Evolutionary conservation across 2,329 filamentous ascomycete species (phyloP).

Genomic region (Aspergillus latus): DNA sequence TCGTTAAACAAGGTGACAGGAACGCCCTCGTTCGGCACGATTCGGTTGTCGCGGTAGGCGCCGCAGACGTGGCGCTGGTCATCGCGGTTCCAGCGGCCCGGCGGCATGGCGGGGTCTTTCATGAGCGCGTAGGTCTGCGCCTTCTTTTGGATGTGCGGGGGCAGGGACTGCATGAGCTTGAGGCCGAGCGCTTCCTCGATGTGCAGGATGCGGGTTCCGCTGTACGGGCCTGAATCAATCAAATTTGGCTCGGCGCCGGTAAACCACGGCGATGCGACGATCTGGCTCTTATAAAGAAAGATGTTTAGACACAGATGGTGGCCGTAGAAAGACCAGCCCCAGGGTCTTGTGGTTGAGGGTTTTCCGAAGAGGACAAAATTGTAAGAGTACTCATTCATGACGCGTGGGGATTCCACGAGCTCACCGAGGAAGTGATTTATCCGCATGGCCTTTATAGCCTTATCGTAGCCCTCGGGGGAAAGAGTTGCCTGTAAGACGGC

Average conservation of each 20-base stretch:
- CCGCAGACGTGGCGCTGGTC: constrained; percentile 66
- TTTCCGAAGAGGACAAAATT: background rate
- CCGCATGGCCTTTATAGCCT: constrained; percentile 68
- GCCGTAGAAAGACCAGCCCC: background rate
- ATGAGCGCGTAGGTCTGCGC: background rate
- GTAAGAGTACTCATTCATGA: background rate
- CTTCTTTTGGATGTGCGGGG: background rate
- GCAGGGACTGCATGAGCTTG: constrained; percentile 2
- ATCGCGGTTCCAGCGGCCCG: constrained; percentile 1
- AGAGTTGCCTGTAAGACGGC: constrained; percentile 59
- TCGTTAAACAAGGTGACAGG: constrained; percentile 47
- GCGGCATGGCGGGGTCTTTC: background rate
- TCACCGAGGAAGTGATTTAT: constrained; percentile 74
- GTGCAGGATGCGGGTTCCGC: background rate
- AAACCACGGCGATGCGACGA: background rate
- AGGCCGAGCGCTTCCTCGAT: background rate
- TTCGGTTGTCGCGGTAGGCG: constrained; percentile 73
- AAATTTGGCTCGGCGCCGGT: background rate
- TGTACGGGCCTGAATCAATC: background rate
- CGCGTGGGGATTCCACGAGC: constrained; percentile 58
- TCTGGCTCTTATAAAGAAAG: background rate
- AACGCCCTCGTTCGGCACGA: constrained; percentile 73
- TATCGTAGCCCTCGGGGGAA: constrained; percentile 69
- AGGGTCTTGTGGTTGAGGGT: background rate
- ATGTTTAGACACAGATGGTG: constrained; percentile 1